Conservation (phyloP, 2,329 filamentous ascomycete species). For the Colletotrichum phormii region DNA sequence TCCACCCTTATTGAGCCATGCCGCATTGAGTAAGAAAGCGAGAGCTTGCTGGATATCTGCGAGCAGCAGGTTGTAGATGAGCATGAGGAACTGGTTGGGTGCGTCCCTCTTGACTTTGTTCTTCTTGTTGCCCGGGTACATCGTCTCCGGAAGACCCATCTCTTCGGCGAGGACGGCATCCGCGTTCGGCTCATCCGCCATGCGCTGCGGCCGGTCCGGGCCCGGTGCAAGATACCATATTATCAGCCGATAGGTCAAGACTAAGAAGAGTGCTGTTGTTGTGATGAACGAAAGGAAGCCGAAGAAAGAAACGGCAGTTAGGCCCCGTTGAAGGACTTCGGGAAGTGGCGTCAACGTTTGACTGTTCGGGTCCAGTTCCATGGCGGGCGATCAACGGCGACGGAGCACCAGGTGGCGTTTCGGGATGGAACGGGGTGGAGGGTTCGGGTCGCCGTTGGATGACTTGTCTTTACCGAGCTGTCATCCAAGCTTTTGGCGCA, state of each 20-base stretch:
- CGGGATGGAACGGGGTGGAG: background rate
- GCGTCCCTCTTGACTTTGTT: slow-evolving; percentile 12
- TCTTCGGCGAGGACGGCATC: slow-evolving; percentile 40
- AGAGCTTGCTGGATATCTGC: slow-evolving; percentile 69
- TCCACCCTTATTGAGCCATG: slow-evolving; percentile 59
- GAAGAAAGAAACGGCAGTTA: slow-evolving; percentile 50
- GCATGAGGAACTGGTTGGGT: slow-evolving; percentile 67
- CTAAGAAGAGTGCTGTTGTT: slow-evolving; percentile 45
- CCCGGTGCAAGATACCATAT: slow-evolving; percentile 46
- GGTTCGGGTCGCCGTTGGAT: background rate
- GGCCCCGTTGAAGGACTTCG: slow-evolving; percentile 47
- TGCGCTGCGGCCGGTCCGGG: slow-evolving; percentile 43
- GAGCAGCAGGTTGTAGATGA: slow-evolving; percentile 70
- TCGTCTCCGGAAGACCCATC: slow-evolving; percentile 41
- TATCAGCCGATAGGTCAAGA: slow-evolving; percentile 49
- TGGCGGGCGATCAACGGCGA: background rate
- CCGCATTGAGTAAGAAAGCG: slow-evolving; percentile 66
- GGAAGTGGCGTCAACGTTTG: slow-evolving; percentile 49
- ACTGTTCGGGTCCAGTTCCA: slow-evolving; percentile 26
- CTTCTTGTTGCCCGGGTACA: slow-evolving; percentile 37
- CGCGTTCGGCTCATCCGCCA: slow-evolving; percentile 43
- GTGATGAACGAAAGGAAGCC: slow-evolving; percentile 51
- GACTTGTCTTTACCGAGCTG: background rate
- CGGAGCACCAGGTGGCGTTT: slow-evolving; percentile 9
- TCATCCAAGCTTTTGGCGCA: slow-evolving; percentile 2